phyloP scores from a whole-genome alignment of 2,329 filamentous ascomycete species.

The Venturia aucupariae region DNA sequence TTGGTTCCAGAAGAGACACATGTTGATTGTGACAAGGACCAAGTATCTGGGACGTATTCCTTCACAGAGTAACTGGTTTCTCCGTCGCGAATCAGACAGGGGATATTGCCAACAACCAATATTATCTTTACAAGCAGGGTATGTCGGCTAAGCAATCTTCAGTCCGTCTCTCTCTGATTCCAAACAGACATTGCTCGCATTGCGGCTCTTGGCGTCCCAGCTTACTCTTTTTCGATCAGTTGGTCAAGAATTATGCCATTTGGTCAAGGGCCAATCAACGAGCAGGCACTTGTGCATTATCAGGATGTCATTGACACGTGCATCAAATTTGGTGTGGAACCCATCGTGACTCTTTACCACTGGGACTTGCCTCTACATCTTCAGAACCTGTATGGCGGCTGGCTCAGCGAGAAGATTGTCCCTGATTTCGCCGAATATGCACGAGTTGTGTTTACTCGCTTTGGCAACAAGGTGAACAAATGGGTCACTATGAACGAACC shows the following conservation, averaged over 20 bases:
- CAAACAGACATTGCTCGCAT: conserved; percentile 62
- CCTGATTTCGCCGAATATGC: conserved; percentile 75
- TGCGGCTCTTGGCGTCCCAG: conserved; percentile 65
- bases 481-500: conserved; percentile 93
- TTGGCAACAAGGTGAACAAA: conserved; percentile 67
- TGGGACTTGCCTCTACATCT: conserved; percentile 79
- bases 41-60: conserved; percentile 89
- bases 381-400: conserved; percentile 71
- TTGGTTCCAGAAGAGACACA: conserved; percentile 74
- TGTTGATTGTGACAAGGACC: conserved; percentile 46
- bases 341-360: conserved; percentile 77
- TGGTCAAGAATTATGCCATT: conserved; percentile 78
- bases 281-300: conserved; percentile 69
- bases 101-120: conserved; percentile 42
- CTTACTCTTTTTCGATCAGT: conserved; percentile 77
- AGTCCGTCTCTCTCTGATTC: conserved; percentile 84
- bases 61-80: conserved; percentile 30
- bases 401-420: conserved; percentile 76
- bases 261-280: conserved; percentile 75
- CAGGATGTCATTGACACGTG: conserved; percentile 70
- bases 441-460: conserved; percentile 61
- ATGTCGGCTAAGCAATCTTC: conserved; percentile 68
- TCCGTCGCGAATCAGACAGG: conserved; percentile 44
- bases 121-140: conserved; percentile 50
- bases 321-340: conserved; percentile 64